These are phyloP conservation scores for Haplosporangium gracile DNA, from an alignment of 192 early-diverging fungal genomes.

Conservation along the genomic window DNA sequence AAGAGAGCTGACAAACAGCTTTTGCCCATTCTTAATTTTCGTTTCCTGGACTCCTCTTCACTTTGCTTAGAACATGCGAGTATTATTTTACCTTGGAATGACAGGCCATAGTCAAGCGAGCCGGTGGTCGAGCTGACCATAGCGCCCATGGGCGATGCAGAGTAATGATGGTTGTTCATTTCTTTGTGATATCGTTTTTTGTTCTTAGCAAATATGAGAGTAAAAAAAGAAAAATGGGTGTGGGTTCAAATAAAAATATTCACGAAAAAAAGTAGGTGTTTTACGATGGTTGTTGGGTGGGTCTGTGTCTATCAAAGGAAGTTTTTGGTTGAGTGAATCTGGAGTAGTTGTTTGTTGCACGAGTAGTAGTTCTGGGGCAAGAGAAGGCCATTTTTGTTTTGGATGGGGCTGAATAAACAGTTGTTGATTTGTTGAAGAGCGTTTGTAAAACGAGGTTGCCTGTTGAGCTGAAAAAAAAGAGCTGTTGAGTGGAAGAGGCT, in stretches of 20 bases:
- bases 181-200: not conserved
- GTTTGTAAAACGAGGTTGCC: not conserved
- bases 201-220: not conserved
- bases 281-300: constrained; percentile 44
- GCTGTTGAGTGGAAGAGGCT: not conserved
- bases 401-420: not conserved
- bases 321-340: constrained; percentile 47
- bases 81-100: constrained; percentile 25
- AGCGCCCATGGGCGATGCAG: constrained; percentile 28
- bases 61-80: not conserved
- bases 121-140: constrained; percentile 38
- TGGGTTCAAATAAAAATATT: not conserved
- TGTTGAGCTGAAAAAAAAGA: not conserved
- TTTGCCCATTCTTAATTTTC: not conserved
- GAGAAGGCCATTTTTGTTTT: constrained; percentile 35
- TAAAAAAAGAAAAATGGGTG: not conserved
- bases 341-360: constrained; percentile 36
- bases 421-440: constrained; percentile 9
- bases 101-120: constrained; percentile 41
- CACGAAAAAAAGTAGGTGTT: not conserved
- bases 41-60: not conserved
- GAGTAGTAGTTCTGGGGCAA: constrained; percentile 27
- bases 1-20: not conserved
- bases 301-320: constrained; percentile 52
- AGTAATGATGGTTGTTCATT: constrained; percentile 21